Percentiles rank a stretch among this genome's conserved stretches.
Evolutionary conservation across 164 flowering plant genomes (phyloP).

Genomic region (Tinospora cordifolia): DNA sequence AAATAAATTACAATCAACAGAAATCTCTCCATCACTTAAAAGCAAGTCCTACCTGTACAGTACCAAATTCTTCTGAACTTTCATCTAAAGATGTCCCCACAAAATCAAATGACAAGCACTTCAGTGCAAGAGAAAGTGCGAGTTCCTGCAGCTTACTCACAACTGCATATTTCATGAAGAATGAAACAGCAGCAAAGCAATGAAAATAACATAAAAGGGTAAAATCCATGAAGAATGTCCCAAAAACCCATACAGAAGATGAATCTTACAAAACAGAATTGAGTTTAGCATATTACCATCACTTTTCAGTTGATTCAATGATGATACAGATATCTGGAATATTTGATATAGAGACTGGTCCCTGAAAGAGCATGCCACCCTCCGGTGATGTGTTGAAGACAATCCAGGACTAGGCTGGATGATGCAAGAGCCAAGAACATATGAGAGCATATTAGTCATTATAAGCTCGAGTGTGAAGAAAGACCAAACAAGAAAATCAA

Average conservation of each 20-base stretch:
- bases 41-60: conserved; percentile 64
- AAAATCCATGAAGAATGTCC: background rate
- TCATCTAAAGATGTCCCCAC: conserved; percentile 96
- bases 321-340: conserved; percentile 81
- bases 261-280: background rate
- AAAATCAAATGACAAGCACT: conserved; percentile 92
- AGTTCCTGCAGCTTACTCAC: conserved; percentile 64
- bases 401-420: conserved; percentile 79
- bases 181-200: conserved; percentile 1
- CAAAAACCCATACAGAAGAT: background rate
- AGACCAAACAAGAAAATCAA: background rate
- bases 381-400: conserved; percentile 83
- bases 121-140: conserved; percentile 77
- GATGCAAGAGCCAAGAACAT: conserved; percentile 7
- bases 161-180: conserved; percentile 34
- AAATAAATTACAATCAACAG: background rate
- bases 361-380: conserved; percentile 84
- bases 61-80: conserved; percentile 98
- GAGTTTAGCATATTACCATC: conserved; percentile 50
- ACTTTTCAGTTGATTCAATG: conserved; percentile 62
- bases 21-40: background rate
- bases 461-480: background rate
- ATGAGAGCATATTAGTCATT: conserved; percentile 1
- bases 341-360: conserved; percentile 79
- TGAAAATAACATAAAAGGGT: background rate